Base-by-base conservation (phyloP, 257 asterid genomes). In the Dorcoceras hygrometricum region DNA sequence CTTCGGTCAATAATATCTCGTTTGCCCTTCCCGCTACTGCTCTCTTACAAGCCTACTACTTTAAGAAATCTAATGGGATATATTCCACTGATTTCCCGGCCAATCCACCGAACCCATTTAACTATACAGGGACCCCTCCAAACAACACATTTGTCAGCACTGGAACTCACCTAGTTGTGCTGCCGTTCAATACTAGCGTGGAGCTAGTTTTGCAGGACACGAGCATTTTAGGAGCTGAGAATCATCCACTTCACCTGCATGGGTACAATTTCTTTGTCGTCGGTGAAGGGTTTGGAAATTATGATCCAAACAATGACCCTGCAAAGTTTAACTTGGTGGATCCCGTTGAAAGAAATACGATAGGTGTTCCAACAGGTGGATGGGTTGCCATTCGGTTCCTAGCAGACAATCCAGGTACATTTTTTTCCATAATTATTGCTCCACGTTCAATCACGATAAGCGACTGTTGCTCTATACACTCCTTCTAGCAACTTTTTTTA, bases 191-290 rank as follows among this genome's bases (percentile, higher is more conserved):
- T 67, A 51, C 90, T 0, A 83, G 82, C 2, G 95, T 85, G 77
- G 89, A 88, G 69, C 55, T 88, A 20, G 80, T 88, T 62, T 26
- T 88, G 69, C 95, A 88, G 77, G 95, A 66, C 34, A 88, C 89
- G 0, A 82, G 83, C 84, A 88, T 83, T 75, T 74, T 88, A 26
- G 90, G 95, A n/a, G 87, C 85, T 2, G 95, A 88, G 73, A 85
- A 63, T 16, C 95, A 88, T 48, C 95, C 95, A 43, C 90, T 88
- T 28, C 95, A 88, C 63, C 81, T 88, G 0, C 95, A 88, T 14
- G 95, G 95, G 4, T 82, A n/a, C 63, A 88, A 88, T 59, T 88
- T 85, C 84, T 88, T 82, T 14, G 75, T 83, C 3, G 84, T 88
- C 22, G 93, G 93, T 11, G 75, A 85, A 77, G 95, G 95, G 25